These are phyloP conservation scores for Coccomyxa subellipsoidea DNA, from an alignment of 163 green algal genomes.

Conservation along the genomic window DNA sequence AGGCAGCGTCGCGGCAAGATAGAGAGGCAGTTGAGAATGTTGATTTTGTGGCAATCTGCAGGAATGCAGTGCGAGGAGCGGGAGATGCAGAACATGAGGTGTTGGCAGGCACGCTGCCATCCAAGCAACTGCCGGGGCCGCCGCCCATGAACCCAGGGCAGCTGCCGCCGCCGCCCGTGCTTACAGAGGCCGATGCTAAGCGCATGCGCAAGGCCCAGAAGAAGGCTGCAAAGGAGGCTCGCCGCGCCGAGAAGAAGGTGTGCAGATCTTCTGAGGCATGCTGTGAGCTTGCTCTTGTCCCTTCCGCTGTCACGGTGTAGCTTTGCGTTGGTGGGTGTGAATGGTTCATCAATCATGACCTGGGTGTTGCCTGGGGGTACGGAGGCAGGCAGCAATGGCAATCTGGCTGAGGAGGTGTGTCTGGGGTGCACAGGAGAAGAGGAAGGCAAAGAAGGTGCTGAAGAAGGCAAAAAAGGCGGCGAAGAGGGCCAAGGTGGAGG, in stretches of 20 bases:
- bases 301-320: no score
- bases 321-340: no score
- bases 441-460: slow-evolving; percentile 27
- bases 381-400: background rate
- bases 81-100: slow-evolving; percentile 5
- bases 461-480: slow-evolving; percentile 37
- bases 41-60: slow-evolving; percentile 5
- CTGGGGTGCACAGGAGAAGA: slow-evolving; percentile 15
- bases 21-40: background rate
- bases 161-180: slow-evolving; percentile 11
- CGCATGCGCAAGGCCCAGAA: slow-evolving; percentile 18
- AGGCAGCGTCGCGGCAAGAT: background rate
- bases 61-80: slow-evolving; percentile 18
- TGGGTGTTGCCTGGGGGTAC: no score
- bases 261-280: background rate
- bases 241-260: slow-evolving; percentile 16
- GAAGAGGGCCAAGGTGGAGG: slow-evolving; percentile 6
- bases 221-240: slow-evolving; percentile 15
- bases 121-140: background rate
- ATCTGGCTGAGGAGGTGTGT: background rate
- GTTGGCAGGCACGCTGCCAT: background rate
- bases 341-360: no score
- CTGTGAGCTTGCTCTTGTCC: no score
- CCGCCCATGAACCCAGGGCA: background rate
- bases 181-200: slow-evolving; percentile 15